phyloP scores from a whole-genome alignment of 257 asterid genomes.

The Lavandula angustifolia region DNA sequence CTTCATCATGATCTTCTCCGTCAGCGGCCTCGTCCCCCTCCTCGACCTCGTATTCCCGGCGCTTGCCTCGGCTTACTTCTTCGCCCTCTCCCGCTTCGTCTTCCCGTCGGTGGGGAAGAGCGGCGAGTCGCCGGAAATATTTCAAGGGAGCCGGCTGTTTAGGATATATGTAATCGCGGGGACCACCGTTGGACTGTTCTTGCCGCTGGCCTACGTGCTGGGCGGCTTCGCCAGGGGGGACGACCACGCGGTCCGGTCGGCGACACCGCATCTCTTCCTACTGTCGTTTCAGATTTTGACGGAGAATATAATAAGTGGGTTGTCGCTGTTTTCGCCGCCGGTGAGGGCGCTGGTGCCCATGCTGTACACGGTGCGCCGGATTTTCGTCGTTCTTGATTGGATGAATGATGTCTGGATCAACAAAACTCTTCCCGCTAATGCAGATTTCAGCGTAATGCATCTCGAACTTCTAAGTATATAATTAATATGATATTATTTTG shows the following conservation, averaged over 20 bases:
- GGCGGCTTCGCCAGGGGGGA: conserved; percentile 96
- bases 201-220: conserved; percentile 84
- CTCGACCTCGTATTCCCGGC: conserved; percentile 76
- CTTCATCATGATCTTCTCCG: conserved; percentile 84
- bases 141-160: conserved; percentile 58
- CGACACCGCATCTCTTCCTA: conserved; percentile 78
- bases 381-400: conserved; percentile 75
- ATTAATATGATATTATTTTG: neutral
- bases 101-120: conserved; percentile 52
- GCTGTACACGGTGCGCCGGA: conserved; percentile 71
- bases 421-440: conserved; percentile 70
- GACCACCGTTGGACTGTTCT: conserved; percentile 65
- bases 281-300: conserved; percentile 82
- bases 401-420: conserved; percentile 68
- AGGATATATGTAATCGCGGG: conserved; percentile 61
- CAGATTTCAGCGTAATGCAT: conserved; percentile 33
- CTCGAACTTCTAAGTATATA: neutral
- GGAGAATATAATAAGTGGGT: conserved; percentile 69
- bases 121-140: conserved; percentile 43
- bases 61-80: conserved; percentile 53
- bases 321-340: conserved; percentile 79
- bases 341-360: conserved; percentile 80
- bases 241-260: conserved; percentile 79
- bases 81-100: conserved; percentile 55
- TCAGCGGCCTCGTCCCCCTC: conserved; percentile 76